Conservation (phyloP, 805 yeast genomes). For the Citeromyces matritensis region DNA sequence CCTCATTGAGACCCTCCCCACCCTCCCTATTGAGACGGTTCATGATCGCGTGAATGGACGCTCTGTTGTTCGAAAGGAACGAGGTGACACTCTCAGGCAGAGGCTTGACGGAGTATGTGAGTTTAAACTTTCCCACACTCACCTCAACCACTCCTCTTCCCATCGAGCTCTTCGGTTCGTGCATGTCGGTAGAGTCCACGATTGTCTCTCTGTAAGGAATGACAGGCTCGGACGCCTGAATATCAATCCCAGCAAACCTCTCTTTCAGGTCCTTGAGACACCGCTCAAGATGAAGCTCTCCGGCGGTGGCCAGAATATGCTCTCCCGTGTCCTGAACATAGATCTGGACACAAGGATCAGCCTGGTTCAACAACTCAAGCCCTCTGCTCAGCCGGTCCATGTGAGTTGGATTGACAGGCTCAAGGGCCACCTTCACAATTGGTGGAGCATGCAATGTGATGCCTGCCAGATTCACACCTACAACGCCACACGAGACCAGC, state of each 20-base stretch:
- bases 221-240: conserved; percentile 78
- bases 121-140: conserved; percentile 29
- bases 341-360: conserved; percentile 92
- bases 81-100: conserved; percentile 33
- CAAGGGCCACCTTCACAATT: conserved; percentile 89
- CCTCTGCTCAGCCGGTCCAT: conserved; percentile 69
- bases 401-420: conserved; percentile 77
- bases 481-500: conserved; percentile 35
- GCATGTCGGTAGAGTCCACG: conserved; percentile 31
- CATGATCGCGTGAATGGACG: conserved; percentile 22
- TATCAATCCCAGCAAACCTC: conserved; percentile 84
- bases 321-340: conserved; percentile 85
- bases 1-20: conserved; percentile 27
- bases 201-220: conserved; percentile 91
- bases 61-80: conserved; percentile 31
- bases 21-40: conserved; percentile 32
- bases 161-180: conserved; percentile 27
- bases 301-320: conserved; percentile 87
- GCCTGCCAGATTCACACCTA: conserved; percentile 69
- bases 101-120: conserved; percentile 32
- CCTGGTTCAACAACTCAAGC: conserved; percentile 59
- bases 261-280: conserved; percentile 84
- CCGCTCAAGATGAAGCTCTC: conserved; percentile 90
- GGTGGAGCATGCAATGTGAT: conserved; percentile 70
- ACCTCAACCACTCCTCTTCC: conserved; percentile 37